phyloP scores from a whole-genome alignment of 2,329 filamentous ascomycete genomes.

The Pseudogymnoascus sp. region DNA sequence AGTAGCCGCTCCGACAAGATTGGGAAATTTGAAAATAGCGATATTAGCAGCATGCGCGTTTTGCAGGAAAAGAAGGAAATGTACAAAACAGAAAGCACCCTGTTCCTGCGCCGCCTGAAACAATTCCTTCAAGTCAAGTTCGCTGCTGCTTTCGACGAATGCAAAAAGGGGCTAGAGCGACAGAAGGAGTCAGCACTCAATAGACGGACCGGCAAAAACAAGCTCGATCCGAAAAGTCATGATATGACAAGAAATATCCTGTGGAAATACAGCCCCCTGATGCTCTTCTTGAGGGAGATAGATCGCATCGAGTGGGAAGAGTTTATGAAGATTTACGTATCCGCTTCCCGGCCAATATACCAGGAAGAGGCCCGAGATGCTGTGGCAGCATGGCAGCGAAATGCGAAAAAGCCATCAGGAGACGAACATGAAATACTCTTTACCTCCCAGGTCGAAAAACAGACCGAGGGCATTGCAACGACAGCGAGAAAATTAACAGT shows the following conservation, averaged over 20 bases:
- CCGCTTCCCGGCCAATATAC: conserved; percentile 67
- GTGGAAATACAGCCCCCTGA: conserved; percentile 80
- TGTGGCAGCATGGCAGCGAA: conserved; percentile 68
- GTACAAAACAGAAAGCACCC: conserved; percentile 65
- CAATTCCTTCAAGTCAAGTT: conserved; percentile 79
- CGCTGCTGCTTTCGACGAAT: conserved; percentile 62
- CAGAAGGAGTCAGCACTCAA: conserved; percentile 44
- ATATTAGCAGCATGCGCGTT: conserved; percentile 75
- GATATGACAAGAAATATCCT: conserved; percentile 63
- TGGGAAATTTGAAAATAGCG: conserved; percentile 39
- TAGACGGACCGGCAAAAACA: conserved; percentile 39
- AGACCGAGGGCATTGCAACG: conserved; percentile 66
- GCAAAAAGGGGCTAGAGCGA: conserved; percentile 48
- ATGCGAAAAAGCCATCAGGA: conserved; percentile 62
- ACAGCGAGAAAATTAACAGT: conserved; percentile 86
- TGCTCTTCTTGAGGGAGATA: conserved; percentile 81
- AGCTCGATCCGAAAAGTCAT: conserved; percentile 63
- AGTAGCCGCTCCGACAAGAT: conserved; percentile 26
- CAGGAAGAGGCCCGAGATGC: conserved; percentile 74
- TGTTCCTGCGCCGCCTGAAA: conserved; percentile 71
- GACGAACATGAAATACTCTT: conserved; percentile 84
- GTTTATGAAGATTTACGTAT: conserved; percentile 71
- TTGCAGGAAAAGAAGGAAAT: conserved; percentile 90
- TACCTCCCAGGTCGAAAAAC: conserved; percentile 73
- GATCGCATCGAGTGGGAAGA: conserved; percentile 74